These are phyloP conservation scores for Mucor saturninus DNA, from an alignment of 371 early-diverging fungal species.

Conservation along the genomic window DNA sequence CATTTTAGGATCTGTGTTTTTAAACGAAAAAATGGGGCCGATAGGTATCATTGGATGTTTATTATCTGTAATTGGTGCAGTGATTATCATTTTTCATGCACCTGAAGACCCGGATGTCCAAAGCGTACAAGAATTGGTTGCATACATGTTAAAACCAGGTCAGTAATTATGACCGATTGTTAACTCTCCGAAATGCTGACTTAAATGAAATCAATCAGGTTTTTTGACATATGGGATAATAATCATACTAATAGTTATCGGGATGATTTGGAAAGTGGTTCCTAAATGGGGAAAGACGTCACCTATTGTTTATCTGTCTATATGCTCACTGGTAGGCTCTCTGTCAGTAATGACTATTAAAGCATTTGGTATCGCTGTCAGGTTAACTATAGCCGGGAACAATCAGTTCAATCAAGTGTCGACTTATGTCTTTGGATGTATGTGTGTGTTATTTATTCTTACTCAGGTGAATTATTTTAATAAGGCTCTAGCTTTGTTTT, in stretches of 20 bases:
- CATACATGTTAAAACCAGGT: constrained; percentile 48
- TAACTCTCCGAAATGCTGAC: too few species aligned
- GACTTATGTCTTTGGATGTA: constrained; percentile 82
- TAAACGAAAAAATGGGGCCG: constrained; percentile 81
- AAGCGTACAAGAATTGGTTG: constrained; percentile 65
- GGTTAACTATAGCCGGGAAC: constrained; percentile 86
- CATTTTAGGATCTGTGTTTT: constrained; percentile 43
- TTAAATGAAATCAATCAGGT: constrained; percentile 36
- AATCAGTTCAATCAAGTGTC: constrained; percentile 89
- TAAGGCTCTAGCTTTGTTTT: constrained; percentile 90
- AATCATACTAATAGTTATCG: too few species aligned
- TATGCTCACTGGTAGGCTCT: constrained; percentile 87
- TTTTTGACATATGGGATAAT: constrained; percentile 79
- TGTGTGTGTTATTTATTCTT: constrained; percentile 78
- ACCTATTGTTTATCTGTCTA: constrained; percentile 83
- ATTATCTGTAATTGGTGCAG: constrained; percentile 86
- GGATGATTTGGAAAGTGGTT: constrained; percentile 80
- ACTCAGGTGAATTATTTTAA: constrained; percentile 97
- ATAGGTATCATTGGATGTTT: constrained; percentile 89
- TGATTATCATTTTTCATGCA: constrained; percentile 87
- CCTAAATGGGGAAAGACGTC: constrained; percentile 80
- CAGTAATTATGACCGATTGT: too few species aligned
- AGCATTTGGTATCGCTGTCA: constrained; percentile 92
- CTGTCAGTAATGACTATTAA: constrained; percentile 92
- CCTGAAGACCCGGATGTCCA: constrained; percentile 79